A percentile compares a stretch with the other conserved stretches of the same genome.
These are phyloP conservation scores for Hepatocystis sp. DNA, from an alignment of 169 alveolate genomes.

Conservation along the genomic window DNA sequence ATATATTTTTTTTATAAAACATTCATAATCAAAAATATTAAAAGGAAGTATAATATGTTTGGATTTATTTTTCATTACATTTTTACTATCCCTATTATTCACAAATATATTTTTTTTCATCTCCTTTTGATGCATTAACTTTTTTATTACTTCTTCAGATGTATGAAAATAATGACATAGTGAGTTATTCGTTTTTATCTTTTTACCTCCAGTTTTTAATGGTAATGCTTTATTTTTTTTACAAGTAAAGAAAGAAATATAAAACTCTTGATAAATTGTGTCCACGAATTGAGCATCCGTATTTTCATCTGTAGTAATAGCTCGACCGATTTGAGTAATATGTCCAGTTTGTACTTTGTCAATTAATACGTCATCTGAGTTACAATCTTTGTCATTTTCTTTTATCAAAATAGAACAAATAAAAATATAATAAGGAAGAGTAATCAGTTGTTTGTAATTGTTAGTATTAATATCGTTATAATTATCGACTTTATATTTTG, in stretches of 20 bases:
- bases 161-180: too few species aligned
- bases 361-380: neutral
- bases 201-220: neutral
- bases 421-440: slow-evolving; percentile 13
- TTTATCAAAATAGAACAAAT: slow-evolving; percentile 52
- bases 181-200: too few species aligned
- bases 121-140: neutral
- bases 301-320: neutral
- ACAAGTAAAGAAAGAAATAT: slow-evolving; percentile 25
- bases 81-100: neutral
- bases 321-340: too few species aligned
- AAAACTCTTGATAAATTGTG: slow-evolving; percentile 1
- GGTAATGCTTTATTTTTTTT: slow-evolving; percentile 2
- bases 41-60: slow-evolving; percentile 1
- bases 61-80: neutral
- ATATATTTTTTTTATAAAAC: slow-evolving; percentile 36
- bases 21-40: slow-evolving; percentile 32
- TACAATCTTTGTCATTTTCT: neutral
- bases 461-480: neutral
- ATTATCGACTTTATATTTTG: neutral
- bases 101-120: neutral
- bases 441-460: neutral
- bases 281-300: neutral
- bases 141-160: too few species aligned
- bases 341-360: neutral